A percentile compares a stretch with the other conserved stretches of the same genome.
Conservation (phyloP, 2,329 filamentous ascomycete species). For the Pyrenochaeta sp. region DNA sequence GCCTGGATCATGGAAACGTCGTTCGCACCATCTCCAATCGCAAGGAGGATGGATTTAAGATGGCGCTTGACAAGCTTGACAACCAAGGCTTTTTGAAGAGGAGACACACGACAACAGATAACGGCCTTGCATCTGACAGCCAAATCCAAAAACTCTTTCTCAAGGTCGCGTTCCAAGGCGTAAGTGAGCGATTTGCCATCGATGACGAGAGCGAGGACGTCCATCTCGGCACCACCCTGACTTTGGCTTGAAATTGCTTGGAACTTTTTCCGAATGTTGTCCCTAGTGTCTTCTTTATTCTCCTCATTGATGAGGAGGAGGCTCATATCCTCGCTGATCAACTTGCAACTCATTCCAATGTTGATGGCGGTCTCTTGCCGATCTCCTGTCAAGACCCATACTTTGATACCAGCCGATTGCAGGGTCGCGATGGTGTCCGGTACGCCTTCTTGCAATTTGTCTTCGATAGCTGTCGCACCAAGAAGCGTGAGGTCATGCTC, state of each 20-base stretch:
- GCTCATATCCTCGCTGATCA: slow-evolving; percentile 99
- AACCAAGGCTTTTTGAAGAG: slow-evolving; percentile 94
- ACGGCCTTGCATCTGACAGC: slow-evolving; percentile 98
- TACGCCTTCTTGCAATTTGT: slow-evolving; percentile 94
- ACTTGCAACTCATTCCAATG: slow-evolving; percentile 99
- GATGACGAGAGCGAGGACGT: slow-evolving; percentile 89
- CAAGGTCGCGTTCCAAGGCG: slow-evolving; percentile 90
- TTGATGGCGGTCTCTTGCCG: slow-evolving; percentile 99
- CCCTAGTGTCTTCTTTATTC: slow-evolving; percentile 75
- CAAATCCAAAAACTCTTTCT: slow-evolving; percentile 91
- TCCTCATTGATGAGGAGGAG: slow-evolving; percentile 96
- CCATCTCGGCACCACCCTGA: slow-evolving; percentile 77
- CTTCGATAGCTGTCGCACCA: slow-evolving; percentile 95
- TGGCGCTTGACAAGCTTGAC: slow-evolving; percentile 98
- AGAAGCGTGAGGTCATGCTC: slow-evolving; percentile 91
- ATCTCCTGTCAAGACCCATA: slow-evolving; percentile 98
- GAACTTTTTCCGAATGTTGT: slow-evolving; percentile 92
- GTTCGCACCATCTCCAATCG: slow-evolving; percentile 97
- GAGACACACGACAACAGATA: slow-evolving; percentile 94
- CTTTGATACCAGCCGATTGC: slow-evolving; percentile 95
- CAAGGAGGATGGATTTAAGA: slow-evolving; percentile 87
- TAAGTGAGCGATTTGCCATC: slow-evolving; percentile 95
- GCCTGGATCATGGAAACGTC: slow-evolving; percentile 99
- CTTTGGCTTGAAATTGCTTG: slow-evolving; percentile 88
- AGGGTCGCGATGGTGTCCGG: slow-evolving; percentile 98